These are phyloP conservation scores for Ramaria sp. DNA, from an alignment of 768 basidiomycete genomes.

Conservation along the genomic window DNA sequence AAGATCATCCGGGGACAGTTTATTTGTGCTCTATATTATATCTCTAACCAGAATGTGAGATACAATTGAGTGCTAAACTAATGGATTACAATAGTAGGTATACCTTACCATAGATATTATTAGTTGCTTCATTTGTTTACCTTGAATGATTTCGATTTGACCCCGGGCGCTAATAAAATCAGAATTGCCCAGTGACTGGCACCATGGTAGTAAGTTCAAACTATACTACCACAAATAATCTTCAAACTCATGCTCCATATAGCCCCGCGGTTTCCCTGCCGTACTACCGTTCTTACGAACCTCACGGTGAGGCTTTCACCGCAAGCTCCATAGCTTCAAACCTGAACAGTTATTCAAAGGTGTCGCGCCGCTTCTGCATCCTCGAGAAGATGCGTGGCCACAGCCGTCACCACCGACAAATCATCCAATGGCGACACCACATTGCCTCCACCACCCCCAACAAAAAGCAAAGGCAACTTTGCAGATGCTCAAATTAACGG, in stretches of 20 bases:
- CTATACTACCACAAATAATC: neutral
- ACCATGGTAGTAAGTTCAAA: slow-evolving; percentile 3
- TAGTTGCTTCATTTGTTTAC: no score
- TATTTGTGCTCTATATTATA: no score
- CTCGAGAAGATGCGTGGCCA: slow-evolving; percentile 37
- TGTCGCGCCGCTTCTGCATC: neutral
- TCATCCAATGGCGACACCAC: slow-evolving; percentile 18
- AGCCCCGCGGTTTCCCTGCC: neutral
- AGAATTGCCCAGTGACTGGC: neutral
- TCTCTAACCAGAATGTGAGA: no score
- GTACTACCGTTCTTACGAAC: neutral
- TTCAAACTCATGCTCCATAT: neutral
- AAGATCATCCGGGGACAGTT: no score
- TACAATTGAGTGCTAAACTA: no score
- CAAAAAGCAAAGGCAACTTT: slow-evolving; percentile 16
- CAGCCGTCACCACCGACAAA: slow-evolving; percentile 38
- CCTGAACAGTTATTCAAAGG: neutral
- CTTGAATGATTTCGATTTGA: no score
- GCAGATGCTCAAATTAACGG: slow-evolving; percentile 59
- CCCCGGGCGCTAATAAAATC: neutral
- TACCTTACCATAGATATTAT: no score
- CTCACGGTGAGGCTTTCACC: neutral
- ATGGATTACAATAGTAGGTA: no score
- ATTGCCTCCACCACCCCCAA: neutral
- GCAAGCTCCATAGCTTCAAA: neutral